Evolutionary conservation across 2,329 filamentous ascomycete genomes (phyloP), one percentile per base, ranked within the genome.

Genomic region (Rhinocladiella mackenziei): DNA sequence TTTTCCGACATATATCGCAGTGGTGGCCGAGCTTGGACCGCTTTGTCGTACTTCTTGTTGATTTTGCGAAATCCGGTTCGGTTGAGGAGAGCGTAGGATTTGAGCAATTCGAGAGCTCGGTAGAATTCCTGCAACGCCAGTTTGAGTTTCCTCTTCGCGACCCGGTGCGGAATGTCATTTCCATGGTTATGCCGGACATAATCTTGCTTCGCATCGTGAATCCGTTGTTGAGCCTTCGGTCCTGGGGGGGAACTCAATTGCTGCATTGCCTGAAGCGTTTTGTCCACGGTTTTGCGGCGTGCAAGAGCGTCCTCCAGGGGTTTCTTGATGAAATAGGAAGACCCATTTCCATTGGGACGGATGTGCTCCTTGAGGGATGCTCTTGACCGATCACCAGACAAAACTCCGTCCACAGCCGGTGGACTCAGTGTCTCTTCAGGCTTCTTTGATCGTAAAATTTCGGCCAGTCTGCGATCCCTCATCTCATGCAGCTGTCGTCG

Each of bases 1-100:
- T 91, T 91, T 56, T 96, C 89, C 22, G 83, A 83, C 78, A 96
- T 86, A 64, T 91, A 97, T 19, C 84, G 78, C 60, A 85, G 77
- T 0, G 83, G 77, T 0, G 87, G 87, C 8, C 84, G 78, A 29
- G 88, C 83, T 56, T 89, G 80, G 44, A 89, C 80, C 2, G 84
- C 80, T 68, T 97, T 98, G 73, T 97, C 89, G 62, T 94, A 97
- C 66, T 98, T 98, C 65, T 98, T 98, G 68, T 94, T 96, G 61
- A 98, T 88, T 65, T 98, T 98, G 22, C 89, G 83, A 60, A 97
- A 97, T 0, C 89, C 92, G 0, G 88, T 95, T 36, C 88, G 79
- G 63, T 98, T 98, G 10, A 96, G 73, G 15, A 94, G 70, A 1
- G 89, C 84, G 58, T 94, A 98, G 0, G 87, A 86, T 67, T 96